Evolutionary conservation across 2,329 filamentous ascomycete species (phyloP).

Genomic region (Hymenoscyphus repandus): DNA sequence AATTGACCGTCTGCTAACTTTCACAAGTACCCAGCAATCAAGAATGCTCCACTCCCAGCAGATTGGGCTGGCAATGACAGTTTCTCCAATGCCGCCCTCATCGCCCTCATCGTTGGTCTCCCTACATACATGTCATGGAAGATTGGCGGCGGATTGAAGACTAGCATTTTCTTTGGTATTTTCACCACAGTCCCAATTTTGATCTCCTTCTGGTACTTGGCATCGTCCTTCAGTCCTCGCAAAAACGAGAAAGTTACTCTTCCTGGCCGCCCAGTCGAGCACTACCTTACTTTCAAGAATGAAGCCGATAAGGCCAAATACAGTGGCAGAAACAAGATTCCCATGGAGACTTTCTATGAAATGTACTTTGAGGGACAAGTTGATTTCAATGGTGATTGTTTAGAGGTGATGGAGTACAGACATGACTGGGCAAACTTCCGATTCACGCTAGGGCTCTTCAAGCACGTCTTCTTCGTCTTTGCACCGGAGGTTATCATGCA

Average conservation of each 20-base stretch:
- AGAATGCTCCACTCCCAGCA: conserved; percentile 89
- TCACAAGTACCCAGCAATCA: conserved; percentile 74
- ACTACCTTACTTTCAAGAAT: conserved; percentile 80
- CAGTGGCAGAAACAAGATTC: conserved; percentile 72
- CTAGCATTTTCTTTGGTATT: conserved; percentile 78
- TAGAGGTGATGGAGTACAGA: conserved; percentile 87
- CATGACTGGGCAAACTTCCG: conserved; percentile 96
- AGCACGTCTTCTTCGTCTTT: conserved; percentile 82
- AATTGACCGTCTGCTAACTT: conserved; percentile 25
- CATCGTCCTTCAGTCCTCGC: conserved; percentile 77
- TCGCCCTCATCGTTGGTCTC: conserved; percentile 62
- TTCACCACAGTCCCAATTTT: conserved; percentile 77
- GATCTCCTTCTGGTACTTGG: conserved; percentile 72
- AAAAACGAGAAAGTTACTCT: conserved; percentile 88
- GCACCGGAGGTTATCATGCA: conserved; percentile 90
- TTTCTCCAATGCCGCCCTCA: conserved; percentile 80
- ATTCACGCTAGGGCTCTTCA: conserved; percentile 81
- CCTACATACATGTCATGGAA: conserved; percentile 81
- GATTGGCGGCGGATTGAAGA: conserved; percentile 79
- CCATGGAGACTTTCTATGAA: conserved; percentile 92
- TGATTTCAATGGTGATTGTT: conserved; percentile 87
- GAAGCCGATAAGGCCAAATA: conserved; percentile 59
- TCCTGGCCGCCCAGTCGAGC: conserved; percentile 81
- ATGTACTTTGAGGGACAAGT: conserved; percentile 97
- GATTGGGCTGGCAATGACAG: conserved; percentile 77